Evolutionary conservation across 2,329 filamentous ascomycete species (phyloP).

Genomic region (Alternaria sp.): DNA sequence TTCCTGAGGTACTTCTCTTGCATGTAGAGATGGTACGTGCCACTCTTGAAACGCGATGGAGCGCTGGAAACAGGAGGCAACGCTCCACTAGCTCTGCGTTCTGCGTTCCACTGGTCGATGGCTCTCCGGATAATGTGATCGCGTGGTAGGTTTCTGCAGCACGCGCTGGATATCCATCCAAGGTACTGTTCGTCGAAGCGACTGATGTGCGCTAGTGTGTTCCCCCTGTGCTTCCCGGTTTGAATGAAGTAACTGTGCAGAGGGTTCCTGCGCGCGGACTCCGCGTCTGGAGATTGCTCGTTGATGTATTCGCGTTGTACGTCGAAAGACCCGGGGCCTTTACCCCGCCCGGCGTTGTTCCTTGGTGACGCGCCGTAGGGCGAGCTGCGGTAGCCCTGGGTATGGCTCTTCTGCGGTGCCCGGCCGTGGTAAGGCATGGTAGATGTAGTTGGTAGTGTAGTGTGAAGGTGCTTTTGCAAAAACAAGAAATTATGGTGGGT

Average conservation of each 20-base stretch:
- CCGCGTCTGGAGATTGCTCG: neutral
- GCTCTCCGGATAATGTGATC: neutral
- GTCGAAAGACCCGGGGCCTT: neutral
- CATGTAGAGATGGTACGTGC: neutral
- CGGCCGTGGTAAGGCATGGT: neutral
- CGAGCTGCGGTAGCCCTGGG: neutral
- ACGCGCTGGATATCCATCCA: neutral
- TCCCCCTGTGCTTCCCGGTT: neutral
- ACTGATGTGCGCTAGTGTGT: neutral
- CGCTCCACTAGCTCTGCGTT: neutral
- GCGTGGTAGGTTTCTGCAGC: neutral
- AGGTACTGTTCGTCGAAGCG: neutral
- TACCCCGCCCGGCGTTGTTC: neutral
- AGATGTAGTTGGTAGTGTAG: neutral
- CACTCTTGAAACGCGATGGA: neutral
- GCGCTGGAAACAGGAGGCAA: neutral
- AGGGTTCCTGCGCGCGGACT: neutral
- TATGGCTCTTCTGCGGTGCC: neutral
- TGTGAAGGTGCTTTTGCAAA: neutral
- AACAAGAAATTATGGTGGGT: neutral
- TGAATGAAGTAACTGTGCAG: neutral
- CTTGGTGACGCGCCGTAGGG: neutral
- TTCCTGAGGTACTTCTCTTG: neutral
- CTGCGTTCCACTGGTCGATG: neutral
- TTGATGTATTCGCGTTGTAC: neutral